Evolutionary conservation across 495 filamentous ascomycete genomes (phyloP), one percentile per base, ranked within the genome.

Genomic region (Neurospora pannonica): DNA sequence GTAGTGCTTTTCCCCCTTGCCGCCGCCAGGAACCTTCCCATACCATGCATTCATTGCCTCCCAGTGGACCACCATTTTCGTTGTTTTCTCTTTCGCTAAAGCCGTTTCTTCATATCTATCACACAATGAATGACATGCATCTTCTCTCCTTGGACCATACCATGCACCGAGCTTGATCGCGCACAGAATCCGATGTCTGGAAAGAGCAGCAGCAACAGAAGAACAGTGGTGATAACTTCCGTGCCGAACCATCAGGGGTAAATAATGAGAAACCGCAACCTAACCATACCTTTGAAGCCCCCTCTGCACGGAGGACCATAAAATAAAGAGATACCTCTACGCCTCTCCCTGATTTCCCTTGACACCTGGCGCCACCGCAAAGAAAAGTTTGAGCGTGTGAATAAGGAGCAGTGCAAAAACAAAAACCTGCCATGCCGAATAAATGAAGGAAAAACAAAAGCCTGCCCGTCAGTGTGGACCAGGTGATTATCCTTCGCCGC

Each of bases 321-420:
- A 67, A 67, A 67, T 67, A 67, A 67, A 67, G 28, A 67, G 54
- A 67, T 31, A 19, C 54, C 28, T 67, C 54, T 67, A 67, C 54
- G 54, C 54, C 54, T 19, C 54, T 28, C 54, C 54, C 28, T 34
- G 54, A 67, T 31, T 31, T 73, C 76, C 76, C 31, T 71, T 71
- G 71, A 77, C 76, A 75, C 79, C 79, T 15, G 71, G 72, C 79
- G 79, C 79, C 79, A 60, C 75, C 78, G 77, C 79, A 67, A 78
- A 76, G 79, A 76, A 71, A 76, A 77, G 24, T 67, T 67, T 67
- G 54, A 34, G 28, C 24, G 24, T 67, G 24, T 71, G 37, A 71
- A 70, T 60, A 75, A 75, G 72, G 70, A 39, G 34, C 2, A 73
- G 70, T 72, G 38, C 70, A 74, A 77, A 71, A 77, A 72, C 71